phyloP scores from a whole-genome alignment of 208 protist genomes.

The Leishmania tarentolae region DNA sequence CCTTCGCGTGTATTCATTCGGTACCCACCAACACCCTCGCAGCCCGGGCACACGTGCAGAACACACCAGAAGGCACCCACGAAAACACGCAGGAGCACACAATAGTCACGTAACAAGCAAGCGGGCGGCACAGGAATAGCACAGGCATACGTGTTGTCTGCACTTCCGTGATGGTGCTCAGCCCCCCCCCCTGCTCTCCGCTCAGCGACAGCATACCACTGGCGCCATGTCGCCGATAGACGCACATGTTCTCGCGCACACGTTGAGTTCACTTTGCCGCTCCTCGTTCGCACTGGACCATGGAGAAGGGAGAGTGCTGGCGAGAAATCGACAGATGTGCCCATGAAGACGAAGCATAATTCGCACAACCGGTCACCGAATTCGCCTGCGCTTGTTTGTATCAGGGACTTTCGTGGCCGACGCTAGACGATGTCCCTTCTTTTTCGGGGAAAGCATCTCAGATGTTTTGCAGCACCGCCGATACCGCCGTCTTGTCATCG shows the following conservation, averaged over 20 bases:
- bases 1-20: too few relatives aligned
- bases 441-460: slow-evolving; percentile 20
- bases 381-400: background rate
- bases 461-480: slow-evolving; percentile 84
- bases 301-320: background rate
- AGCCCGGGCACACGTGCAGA: background rate
- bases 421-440: background rate
- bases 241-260: background rate
- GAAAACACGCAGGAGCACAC: background rate
- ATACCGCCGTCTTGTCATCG: slow-evolving; percentile 92
- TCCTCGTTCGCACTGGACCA: background rate
- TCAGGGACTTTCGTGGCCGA: background rate
- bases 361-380: background rate
- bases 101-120: background rate
- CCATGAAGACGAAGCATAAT: background rate
- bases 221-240: background rate
- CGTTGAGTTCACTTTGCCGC: background rate
- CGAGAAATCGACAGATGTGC: background rate
- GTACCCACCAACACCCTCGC: background rate
- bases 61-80: background rate
- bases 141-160: background rate
- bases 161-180: background rate
- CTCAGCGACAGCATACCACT: background rate
- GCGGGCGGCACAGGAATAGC: background rate
- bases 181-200: background rate